A percentile compares a stretch with the other conserved stretches of the same genome.
These are phyloP conservation scores for Tetraselmis chui DNA, from an alignment of 139 green algal genomes.

Conservation along the genomic window DNA sequence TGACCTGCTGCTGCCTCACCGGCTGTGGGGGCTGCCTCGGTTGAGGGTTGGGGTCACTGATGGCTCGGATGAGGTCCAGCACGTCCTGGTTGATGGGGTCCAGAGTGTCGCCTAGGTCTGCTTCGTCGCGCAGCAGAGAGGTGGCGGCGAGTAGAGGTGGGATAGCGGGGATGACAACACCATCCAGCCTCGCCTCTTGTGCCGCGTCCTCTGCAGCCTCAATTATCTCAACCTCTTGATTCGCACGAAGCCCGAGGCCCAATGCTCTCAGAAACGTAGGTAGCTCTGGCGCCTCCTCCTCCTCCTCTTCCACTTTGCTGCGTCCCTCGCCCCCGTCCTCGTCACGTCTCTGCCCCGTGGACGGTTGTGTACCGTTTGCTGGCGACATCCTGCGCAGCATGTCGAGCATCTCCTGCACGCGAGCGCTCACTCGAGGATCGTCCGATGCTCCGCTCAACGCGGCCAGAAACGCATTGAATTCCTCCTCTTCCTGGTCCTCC, in stretches of 20 bases:
- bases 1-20: no score
- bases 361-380: not conserved
- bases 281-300: not conserved
- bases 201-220: not conserved
- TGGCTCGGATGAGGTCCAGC: not conserved
- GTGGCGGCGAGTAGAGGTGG: not conserved
- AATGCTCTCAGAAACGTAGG: not conserved
- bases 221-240: not conserved
- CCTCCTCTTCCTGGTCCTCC: not conserved
- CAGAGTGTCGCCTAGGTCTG: not conserved
- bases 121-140: not conserved
- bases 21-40: not conserved
- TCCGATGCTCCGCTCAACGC: not conserved
- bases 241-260: not conserved
- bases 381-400: not conserved
- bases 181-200: not conserved
- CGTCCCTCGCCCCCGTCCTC: no score
- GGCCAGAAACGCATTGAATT: not conserved
- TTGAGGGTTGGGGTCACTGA: not conserved
- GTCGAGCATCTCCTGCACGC: not conserved
- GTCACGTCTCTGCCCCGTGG: not conserved
- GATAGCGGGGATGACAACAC: not conserved
- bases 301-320: no score
- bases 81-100: not conserved
- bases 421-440: not conserved